Evolutionary conservation across 2,329 filamentous ascomycete species (phyloP).

Genomic region (Ceratocystis harringtonii): DNA sequence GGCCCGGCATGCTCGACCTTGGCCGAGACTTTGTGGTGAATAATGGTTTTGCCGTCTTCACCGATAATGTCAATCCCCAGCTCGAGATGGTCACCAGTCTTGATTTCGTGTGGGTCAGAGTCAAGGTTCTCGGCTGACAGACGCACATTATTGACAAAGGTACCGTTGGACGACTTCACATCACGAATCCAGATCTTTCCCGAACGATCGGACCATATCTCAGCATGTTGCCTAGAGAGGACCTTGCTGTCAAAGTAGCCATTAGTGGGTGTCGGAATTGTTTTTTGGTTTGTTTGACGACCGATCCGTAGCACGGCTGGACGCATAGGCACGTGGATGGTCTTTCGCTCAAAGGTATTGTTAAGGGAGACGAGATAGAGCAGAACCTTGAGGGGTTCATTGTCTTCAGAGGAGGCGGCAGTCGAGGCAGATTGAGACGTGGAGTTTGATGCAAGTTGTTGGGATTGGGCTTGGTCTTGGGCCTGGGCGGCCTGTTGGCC

Average conservation of each 20-base stretch:
- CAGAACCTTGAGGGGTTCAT: conserved; percentile 52
- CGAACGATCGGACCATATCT: conserved; percentile 74
- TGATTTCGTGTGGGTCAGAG: conserved; percentile 85
- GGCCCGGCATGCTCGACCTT: conserved; percentile 93
- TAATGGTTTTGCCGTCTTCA: conserved; percentile 95
- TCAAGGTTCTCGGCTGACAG: conserved; percentile 90
- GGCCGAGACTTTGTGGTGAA: conserved; percentile 95
- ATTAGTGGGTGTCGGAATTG: conserved; percentile 75
- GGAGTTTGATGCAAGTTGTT: conserved; percentile 26
- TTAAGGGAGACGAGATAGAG: conserved; percentile 82
- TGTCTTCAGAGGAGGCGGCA: conserved; percentile 50
- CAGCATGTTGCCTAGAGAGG: conserved; percentile 85
- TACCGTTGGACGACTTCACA: conserved; percentile 96
- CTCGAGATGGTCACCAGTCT: conserved; percentile 82
- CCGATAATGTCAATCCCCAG: conserved; percentile 97
- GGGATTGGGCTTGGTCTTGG: conserved; percentile 13
- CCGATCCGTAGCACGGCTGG: conserved; percentile 94
- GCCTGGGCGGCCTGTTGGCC: conserved; percentile 22
- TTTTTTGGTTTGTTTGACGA: conserved; percentile 93
- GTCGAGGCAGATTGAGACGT: conserved; percentile 30
- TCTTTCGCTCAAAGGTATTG: conserved; percentile 92
- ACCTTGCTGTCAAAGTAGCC: conserved; percentile 98
- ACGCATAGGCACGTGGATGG: conserved; percentile 79
- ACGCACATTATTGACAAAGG: conserved; percentile 86
- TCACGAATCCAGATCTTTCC: conserved; percentile 94